Evolutionary conservation across 1,284 basidiomycete species (phyloP).

Genomic region (Cutaneotrichosporon sp.): DNA sequence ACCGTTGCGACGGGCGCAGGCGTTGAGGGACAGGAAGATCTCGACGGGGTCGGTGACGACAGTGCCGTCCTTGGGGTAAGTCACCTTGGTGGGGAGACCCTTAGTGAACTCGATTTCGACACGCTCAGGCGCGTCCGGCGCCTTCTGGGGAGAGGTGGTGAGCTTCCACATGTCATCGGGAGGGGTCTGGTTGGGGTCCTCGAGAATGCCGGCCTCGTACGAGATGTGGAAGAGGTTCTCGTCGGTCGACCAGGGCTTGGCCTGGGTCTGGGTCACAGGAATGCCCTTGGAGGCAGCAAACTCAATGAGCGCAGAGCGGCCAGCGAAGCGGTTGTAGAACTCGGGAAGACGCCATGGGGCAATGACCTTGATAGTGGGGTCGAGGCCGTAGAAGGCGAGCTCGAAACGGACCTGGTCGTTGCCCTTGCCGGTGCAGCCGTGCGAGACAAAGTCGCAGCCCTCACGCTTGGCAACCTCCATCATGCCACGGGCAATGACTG

Average conservation of each 20-base stretch:
- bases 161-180: conserved; percentile 99
- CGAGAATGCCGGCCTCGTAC: conserved; percentile 97
- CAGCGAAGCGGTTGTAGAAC: conserved; percentile 97
- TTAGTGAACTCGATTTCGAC: conserved; percentile 79
- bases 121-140: conserved; percentile 73
- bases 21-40: conserved; percentile 88
- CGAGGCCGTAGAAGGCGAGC: conserved; percentile 96
- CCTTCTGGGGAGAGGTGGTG: conserved; percentile 75
- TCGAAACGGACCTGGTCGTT: conserved; percentile 99
- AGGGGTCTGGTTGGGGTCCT: conserved; percentile 92
- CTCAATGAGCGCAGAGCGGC: conserved; percentile 84
- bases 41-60: conserved; percentile 86
- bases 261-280: conserved; percentile 88
- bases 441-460: conserved; percentile 93
- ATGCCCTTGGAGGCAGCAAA: conserved; percentile 87
- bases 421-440: conserved; percentile 98
- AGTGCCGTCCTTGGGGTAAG: conserved; percentile 51
- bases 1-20: conserved; percentile 88
- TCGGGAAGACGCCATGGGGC: conserved; percentile 96
- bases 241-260: conserved; percentile 99
- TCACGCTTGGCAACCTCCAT: conserved; percentile 86
- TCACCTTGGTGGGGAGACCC: conserved; percentile 80
- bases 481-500: conserved; percentile 99
- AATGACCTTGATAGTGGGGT: conserved; percentile 97
- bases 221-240: conserved; percentile 99